phyloP scores from a whole-genome alignment of 441 rosid species.

The Brassica balearica region DNA sequence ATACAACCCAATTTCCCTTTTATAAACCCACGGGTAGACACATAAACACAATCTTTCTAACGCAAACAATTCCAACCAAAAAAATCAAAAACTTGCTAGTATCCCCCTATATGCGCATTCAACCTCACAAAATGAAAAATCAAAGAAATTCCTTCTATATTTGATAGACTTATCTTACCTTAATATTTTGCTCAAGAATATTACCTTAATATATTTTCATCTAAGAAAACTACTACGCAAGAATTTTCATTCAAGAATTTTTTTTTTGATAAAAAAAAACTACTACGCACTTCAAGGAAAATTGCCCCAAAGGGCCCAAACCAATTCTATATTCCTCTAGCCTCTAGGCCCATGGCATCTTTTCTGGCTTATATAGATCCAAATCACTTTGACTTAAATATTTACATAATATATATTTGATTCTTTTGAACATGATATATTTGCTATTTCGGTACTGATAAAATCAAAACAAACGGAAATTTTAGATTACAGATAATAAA shows the following conservation, averaged over 20 bases:
- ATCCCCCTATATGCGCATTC: neutral
- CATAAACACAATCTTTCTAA: no score
- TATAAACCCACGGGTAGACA: no score
- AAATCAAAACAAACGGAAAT: conserved; percentile 7
- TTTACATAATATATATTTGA: neutral
- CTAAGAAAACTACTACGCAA: neutral
- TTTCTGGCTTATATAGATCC: conserved; percentile 10
- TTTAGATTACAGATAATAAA: neutral
- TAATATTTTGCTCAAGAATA: neutral
- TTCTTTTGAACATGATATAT: neutral
- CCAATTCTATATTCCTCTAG: neutral
- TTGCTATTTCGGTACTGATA: neutral
- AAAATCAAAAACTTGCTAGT: neutral
- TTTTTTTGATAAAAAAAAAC: neutral
- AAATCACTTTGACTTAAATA: neutral
- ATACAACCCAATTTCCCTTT: no score
- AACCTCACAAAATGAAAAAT: conserved; percentile 1
- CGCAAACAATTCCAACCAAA: neutral
- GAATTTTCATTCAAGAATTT: no score
- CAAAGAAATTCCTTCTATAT: neutral
- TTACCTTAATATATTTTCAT: no score
- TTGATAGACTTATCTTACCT: neutral
- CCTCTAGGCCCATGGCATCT: neutral
- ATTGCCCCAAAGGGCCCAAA: neutral
- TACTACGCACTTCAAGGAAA: neutral